These are phyloP conservation scores for Kodamaea sagamina DNA, from an alignment of 805 yeast genomes.

Conservation along the genomic window DNA sequence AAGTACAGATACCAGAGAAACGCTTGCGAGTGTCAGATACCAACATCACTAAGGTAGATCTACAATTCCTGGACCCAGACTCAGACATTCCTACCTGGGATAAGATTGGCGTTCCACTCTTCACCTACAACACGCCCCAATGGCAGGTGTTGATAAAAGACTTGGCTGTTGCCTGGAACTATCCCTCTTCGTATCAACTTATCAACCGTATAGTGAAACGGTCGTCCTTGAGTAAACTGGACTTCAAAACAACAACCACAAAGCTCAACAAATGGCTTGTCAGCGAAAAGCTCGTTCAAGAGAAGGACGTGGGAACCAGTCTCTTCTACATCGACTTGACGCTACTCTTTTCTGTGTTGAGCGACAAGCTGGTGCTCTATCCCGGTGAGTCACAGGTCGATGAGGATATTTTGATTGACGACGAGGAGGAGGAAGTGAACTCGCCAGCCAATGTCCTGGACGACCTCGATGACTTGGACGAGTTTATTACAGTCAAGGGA, in stretches of 20 bases:
- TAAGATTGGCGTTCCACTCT: constrained; percentile 14
- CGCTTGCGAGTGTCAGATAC: constrained; percentile 2
- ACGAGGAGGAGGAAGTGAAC: neutral
- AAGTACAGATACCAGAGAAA: constrained; percentile 2
- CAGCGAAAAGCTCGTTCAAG: constrained; percentile 20
- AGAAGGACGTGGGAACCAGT: constrained; percentile 18
- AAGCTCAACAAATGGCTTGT: constrained; percentile 27
- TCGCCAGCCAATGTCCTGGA: neutral
- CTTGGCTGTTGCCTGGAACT: constrained; percentile 38
- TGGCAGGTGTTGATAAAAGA: constrained; percentile 32
- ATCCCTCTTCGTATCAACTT: constrained; percentile 45
- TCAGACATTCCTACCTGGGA: constrained; percentile 7
- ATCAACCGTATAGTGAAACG: constrained; percentile 29
- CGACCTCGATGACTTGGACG: constrained; percentile 5
- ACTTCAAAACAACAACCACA: constrained; percentile 19
- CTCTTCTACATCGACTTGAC: constrained; percentile 32
- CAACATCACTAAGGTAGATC: constrained; percentile 4
- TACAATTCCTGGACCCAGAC: neutral
- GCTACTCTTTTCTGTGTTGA: constrained; percentile 23
- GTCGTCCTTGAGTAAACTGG: constrained; percentile 20
- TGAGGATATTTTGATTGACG: neutral
- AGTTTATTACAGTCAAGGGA: neutral
- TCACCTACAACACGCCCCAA: constrained; percentile 9
- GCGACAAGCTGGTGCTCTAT: constrained; percentile 23
- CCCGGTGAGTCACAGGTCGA: constrained; percentile 5